Base-by-base conservation (phyloP, 345 rosid genomes). In the Luvunga scandens region DNA sequence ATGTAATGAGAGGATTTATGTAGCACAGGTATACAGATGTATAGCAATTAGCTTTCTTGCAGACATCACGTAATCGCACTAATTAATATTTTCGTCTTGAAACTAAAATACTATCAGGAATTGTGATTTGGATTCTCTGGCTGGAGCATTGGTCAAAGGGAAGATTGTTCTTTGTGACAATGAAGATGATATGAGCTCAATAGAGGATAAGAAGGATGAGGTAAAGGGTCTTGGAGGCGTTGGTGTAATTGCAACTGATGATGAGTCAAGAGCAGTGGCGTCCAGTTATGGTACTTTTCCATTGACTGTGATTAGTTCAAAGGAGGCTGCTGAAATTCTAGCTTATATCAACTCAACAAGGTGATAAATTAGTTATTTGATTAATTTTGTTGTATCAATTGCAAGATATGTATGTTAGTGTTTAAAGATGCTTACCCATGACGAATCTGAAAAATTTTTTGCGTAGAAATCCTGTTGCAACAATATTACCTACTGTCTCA, bases 341-440 rank as follows among this genome's bases (percentile, higher is more conserved):
- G 78, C 87, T 31, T 93, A 95, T 73, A 83, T 95, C 74, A 95
- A 90, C 87, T 89, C 94, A 57, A 91, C 92, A 36, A 79, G 78
- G 98, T 91, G 87, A 76, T 66, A 60, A 31, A 64, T 22, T 56
- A 28, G 50, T 45, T 45, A 13, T 13, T 72, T 60, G 5, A 50
- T 18, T 25, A 61, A 4, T 45, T 45, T 45, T 45, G 16, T 13
- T 45, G 50, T 13, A 45, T 13, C 50, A 3, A 45, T 45, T 45
- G 18, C 18, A 45, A 45, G 18, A 1, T 12, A 45, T 45, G 50
- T 18, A 13, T 21, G 16, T 31, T 25, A 68, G 12, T 62, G 30
- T 31, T 62, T 25, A 16, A 61, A 14, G n/a, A 8, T 53, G 75
- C 45, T 72, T 14, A 50, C 9, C 7, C 5, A 9, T 4, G 64